Percentiles rank a stretch among this genome's conserved stretches.
phyloP scores from a whole-genome alignment of 2,329 filamentous ascomycete genomes.

The Magnaporthiopsis poae region DNA sequence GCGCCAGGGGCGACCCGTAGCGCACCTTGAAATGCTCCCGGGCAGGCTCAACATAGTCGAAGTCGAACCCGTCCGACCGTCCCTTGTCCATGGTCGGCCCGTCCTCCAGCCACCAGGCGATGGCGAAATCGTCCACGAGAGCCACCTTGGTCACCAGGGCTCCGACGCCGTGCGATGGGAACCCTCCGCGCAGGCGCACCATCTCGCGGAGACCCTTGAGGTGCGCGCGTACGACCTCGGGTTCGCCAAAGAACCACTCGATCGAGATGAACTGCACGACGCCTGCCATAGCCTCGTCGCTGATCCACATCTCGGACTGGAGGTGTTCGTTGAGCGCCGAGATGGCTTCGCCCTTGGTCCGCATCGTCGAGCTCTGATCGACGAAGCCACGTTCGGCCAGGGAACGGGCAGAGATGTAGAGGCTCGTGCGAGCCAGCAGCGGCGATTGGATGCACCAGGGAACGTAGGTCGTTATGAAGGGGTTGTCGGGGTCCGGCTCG shows the following conservation, averaged over 20 bases:
- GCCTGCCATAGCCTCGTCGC: constrained; percentile 32
- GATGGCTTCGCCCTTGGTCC: constrained; percentile 30
- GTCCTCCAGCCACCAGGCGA: constrained; percentile 34
- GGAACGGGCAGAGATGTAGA: constrained; percentile 38
- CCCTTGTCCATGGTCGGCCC: constrained; percentile 29
- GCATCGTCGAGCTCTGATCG: constrained; percentile 28
- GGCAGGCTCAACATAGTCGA: constrained; percentile 27
- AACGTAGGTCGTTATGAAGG: constrained; percentile 34
- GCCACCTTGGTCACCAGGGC: constrained; percentile 38
- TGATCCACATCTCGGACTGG: constrained; percentile 21
- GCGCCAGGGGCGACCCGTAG: constrained; percentile 37
- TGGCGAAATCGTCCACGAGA: constrained; percentile 36
- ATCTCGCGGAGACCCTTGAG: constrained; percentile 38
- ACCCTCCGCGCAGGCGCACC: constrained; percentile 36
- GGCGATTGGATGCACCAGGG: constrained; percentile 36
- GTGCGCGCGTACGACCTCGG: constrained; percentile 32
- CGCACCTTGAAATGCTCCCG: constrained; percentile 27
- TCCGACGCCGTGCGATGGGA: constrained; percentile 35
- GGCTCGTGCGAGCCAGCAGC: constrained; percentile 32
- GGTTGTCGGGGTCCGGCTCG: constrained; percentile 29
- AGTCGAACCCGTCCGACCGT: constrained; percentile 19
- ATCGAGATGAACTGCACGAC: constrained; percentile 36
- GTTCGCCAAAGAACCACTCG: constrained; percentile 40
- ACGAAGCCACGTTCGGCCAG: constrained; percentile 33
- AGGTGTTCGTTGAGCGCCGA: constrained; percentile 35